Percentiles rank a stretch among this genome's conserved stretches.
Conservation (phyloP, 2,329 filamentous ascomycete genomes). For the Mycosphaerella sp. region DNA sequence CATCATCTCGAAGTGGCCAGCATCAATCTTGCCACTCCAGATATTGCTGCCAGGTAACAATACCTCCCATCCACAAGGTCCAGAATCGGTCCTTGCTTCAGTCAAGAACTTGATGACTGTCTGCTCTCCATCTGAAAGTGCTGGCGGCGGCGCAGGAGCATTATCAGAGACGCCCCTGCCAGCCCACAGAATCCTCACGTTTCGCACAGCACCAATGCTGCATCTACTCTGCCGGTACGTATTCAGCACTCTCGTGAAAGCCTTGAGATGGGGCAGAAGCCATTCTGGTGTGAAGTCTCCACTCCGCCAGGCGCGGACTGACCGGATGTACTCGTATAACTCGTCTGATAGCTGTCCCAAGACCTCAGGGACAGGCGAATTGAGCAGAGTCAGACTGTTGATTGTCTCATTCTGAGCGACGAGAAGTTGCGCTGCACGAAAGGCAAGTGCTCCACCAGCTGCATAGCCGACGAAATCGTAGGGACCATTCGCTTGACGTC, state of each 20-base stretch:
- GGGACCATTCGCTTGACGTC: conserved; percentile 30
- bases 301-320: conserved; percentile 37
- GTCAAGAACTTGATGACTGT: conserved; percentile 11
- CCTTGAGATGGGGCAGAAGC: conserved; percentile 49
- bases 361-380: conserved; percentile 26
- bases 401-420: conserved; percentile 18
- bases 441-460: conserved; percentile 23
- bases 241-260: conserved; percentile 44
- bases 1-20: conserved; percentile 14
- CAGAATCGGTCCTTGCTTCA: conserved; percentile 8
- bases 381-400: conserved; percentile 29
- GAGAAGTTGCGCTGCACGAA: conserved; percentile 16
- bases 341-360: conserved; percentile 58
- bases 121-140: conserved; percentile 4
- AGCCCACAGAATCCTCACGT: conserved; percentile 22
- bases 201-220: conserved; percentile 27
- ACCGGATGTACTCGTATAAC: conserved; percentile 46
- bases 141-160: not conserved
- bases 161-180: conserved; percentile 3
- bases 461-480: conserved; percentile 34
- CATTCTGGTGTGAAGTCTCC: conserved; percentile 31
- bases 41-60: conserved; percentile 9
- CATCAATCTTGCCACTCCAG: conserved; percentile 6
- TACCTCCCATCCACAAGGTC: conserved; percentile 6
- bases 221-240: conserved; percentile 13